Base-by-base conservation (phyloP, 495 filamentous ascomycete genomes). In the Sphaerosporella brunnea region DNA sequence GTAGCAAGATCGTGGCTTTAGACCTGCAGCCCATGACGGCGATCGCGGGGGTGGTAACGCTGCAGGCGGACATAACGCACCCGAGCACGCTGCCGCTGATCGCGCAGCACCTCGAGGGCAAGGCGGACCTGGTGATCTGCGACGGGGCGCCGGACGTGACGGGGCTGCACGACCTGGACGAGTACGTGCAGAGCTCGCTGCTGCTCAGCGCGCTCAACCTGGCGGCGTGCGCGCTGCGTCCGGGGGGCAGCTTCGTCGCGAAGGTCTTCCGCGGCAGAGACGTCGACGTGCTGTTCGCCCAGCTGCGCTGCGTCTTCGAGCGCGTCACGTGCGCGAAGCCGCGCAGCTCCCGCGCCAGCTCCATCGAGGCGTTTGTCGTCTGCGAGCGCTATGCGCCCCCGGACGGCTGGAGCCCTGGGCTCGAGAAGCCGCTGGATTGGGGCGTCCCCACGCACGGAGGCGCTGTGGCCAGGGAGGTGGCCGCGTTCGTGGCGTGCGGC, bases 111-210 rank as follows among this genome's bases (percentile, higher is more conserved):
- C 70, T 97, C 16, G 83, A 92, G 51, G 65, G 62, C 45, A 40
- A 41, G 20, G 58, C 57, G 1, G 57, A 61, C 45, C 74, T 97
- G 3, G 88, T 97, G 23, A 73, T 97, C 45, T 90, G 82, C 41
- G 90, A 97, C 54, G 90, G 90, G 30, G 90, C 90, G 0, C 90
- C 90, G 5, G 90, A 97, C 60, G 92, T 96, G 30, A 97, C 90
- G 0, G 90, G 90, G 19, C 68, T 97, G 2, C 90, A 97, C 62
- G 90, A 97, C 64, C 72, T 97, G 5, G 90, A 97, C 63, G 95
- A 95, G 55, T 96, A 96, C 62, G 80, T 97, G 15, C 90, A 97
- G 64, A 84, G 83, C 2, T 88, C 95, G 64, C 74, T 97, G 16
- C 79, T 97, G 44, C 93, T 86, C 61, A 81, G 87, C 1, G 90